Conservation (phyloP, 306 rosid genomes). For the Albizia julibrissin region DNA sequence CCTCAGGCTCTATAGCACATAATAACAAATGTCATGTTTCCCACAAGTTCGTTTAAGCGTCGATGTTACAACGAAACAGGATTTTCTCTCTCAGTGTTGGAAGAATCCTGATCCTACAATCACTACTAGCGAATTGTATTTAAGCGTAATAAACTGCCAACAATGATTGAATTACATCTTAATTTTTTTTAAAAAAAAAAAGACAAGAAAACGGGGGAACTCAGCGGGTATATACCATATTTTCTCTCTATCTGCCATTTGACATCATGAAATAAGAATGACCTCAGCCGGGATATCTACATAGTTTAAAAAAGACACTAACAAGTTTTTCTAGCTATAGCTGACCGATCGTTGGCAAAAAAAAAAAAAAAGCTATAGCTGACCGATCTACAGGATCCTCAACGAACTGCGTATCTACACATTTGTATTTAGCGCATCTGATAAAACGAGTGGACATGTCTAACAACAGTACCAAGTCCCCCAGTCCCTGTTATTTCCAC, state of each 20-base stretch:
- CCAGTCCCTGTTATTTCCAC: constrained; percentile 28
- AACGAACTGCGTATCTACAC: constrained; percentile 44
- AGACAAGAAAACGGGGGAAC: not conserved
- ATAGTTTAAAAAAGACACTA: constrained; percentile 20
- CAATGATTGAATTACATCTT: constrained; percentile 21
- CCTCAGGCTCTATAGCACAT: not conserved
- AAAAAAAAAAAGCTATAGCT: constrained; percentile 43
- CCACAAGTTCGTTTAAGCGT: not conserved
- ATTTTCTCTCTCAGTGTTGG: not conserved
- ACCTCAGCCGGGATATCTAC: constrained; percentile 28
- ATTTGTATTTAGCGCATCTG: constrained; percentile 29
- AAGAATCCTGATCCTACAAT: not conserved
- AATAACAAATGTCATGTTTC: not conserved
- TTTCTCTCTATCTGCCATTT: constrained; percentile 27
- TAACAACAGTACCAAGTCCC: constrained; percentile 35
- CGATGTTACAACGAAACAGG: not conserved
- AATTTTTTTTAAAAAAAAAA: too few relatives aligned
- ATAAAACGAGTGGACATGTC: constrained; percentile 27
- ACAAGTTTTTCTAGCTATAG: constrained; percentile 40
- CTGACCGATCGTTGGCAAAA: constrained; percentile 49
- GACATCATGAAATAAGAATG: constrained; percentile 25
- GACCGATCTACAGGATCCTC: constrained; percentile 45
- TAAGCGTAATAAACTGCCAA: not conserved
- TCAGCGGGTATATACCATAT: constrained; percentile 30
- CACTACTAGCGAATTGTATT: constrained; percentile 2